These are phyloP conservation scores for Verticillium isaacii DNA, from an alignment of 2,329 filamentous ascomycete genomes.

Conservation along the genomic window DNA sequence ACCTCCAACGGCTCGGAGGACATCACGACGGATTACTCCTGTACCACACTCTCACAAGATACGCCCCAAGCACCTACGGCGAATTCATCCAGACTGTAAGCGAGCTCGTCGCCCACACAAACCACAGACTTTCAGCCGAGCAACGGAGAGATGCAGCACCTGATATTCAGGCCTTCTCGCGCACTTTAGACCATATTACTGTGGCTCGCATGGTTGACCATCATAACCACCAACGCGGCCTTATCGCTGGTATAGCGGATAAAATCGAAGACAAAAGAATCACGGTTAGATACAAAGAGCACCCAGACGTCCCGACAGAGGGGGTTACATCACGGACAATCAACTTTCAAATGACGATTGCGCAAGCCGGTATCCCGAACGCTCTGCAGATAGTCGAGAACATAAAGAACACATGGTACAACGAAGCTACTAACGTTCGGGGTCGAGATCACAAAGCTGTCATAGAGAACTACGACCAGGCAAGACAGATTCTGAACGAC, in stretches of 20 bases:
- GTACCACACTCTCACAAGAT: too few relatives aligned
- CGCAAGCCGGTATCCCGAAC: neutral
- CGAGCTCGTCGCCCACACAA: too few relatives aligned
- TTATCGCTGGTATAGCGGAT: neutral
- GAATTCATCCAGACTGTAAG: too few relatives aligned
- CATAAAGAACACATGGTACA: neutral
- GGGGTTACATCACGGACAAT: neutral
- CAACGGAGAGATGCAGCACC: too few relatives aligned
- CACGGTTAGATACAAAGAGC: neutral
- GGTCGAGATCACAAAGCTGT: neutral
- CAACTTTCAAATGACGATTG: neutral
- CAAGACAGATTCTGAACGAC: neutral
- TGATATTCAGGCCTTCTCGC: too few relatives aligned
- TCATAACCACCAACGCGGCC: too few relatives aligned
- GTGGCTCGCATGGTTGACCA: too few relatives aligned
- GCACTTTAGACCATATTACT: too few relatives aligned
- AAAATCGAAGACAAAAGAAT: neutral
- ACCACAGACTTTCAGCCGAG: too few relatives aligned
- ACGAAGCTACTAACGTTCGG: rapidly evolving
- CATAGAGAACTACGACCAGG: neutral
- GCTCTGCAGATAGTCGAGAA: neutral
- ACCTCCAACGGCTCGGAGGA: too few relatives aligned
- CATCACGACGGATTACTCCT: too few relatives aligned
- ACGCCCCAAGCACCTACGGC: too few relatives aligned
- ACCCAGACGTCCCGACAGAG: neutral